These are phyloP conservation scores for Drechslerella dactyloides DNA, from an alignment of 2,329 filamentous ascomycete genomes.

Conservation along the genomic window DNA sequence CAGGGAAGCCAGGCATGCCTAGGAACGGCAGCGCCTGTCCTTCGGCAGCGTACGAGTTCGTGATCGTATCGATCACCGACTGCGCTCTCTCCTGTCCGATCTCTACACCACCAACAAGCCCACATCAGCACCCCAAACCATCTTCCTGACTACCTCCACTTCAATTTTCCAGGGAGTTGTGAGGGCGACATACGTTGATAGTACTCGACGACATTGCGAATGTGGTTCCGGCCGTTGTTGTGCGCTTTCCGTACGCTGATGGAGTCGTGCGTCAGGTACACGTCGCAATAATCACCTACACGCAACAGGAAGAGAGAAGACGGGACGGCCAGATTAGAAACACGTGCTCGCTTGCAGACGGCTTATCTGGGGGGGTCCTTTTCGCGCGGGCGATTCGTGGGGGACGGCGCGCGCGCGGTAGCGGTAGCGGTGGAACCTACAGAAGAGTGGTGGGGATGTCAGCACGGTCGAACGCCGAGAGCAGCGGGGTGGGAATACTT, in stretches of 20 bases:
- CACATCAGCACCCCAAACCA: slow-evolving; percentile 8
- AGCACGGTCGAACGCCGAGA: slow-evolving; percentile 57
- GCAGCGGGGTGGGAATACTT: slow-evolving; percentile 60
- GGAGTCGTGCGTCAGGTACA: slow-evolving; percentile 99
- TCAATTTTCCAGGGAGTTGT: background rate
- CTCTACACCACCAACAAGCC: slow-evolving; percentile 64
- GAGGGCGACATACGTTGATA: slow-evolving; percentile 75
- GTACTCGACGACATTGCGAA: slow-evolving; percentile 97
- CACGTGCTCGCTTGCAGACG: slow-evolving; percentile 51
- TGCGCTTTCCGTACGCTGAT: slow-evolving; percentile 99
- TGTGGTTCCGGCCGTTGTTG: slow-evolving; percentile 93
- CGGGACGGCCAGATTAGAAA: slow-evolving; percentile 46
- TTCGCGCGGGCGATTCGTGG: slow-evolving; percentile 2
- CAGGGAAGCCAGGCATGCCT: slow-evolving; percentile 79
- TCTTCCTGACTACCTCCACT: background rate
- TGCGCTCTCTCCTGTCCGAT: slow-evolving; percentile 99
- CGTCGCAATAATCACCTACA: slow-evolving; percentile 94
- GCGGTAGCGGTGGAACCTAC: slow-evolving; percentile 60
- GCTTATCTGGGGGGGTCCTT: slow-evolving; percentile 51
- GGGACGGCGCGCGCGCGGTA: slow-evolving; percentile 12
- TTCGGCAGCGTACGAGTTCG: slow-evolving; percentile 90
- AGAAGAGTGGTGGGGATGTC: slow-evolving; percentile 68
- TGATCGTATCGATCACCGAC: slow-evolving; percentile 97
- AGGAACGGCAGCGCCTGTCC: slow-evolving; percentile 71
- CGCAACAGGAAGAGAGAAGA: slow-evolving; percentile 50